Conservation (phyloP, 768 basidiomycete species). For the Hericium alpestre region DNA sequence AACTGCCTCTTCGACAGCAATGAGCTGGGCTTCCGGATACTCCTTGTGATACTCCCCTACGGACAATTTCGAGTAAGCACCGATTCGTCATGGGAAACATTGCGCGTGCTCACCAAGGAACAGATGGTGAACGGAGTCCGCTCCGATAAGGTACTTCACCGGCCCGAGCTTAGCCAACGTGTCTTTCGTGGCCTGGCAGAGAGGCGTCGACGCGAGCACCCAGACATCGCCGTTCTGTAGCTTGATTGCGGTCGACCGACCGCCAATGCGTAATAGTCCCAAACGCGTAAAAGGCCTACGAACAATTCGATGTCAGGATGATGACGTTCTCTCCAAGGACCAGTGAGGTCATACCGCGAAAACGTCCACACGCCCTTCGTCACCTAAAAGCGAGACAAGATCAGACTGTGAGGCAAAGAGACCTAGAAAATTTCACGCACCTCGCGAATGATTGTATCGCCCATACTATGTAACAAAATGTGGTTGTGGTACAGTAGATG, state of each 20-base stretch:
- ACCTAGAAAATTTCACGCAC: conserved; percentile 12
- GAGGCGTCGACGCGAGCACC: conserved; percentile 72
- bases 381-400: conserved; percentile 13
- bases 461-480: neutral
- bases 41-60: conserved; percentile 52
- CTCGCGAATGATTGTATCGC: conserved; percentile 33
- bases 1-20: conserved; percentile 51
- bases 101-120: conserved; percentile 35
- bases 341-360: conserved; percentile 35
- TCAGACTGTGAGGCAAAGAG: neutral
- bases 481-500: too few species aligned
- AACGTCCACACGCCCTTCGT: conserved; percentile 52
- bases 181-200: conserved; percentile 52
- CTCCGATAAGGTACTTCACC: conserved; percentile 57
- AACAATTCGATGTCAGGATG: too few species aligned
- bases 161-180: conserved; percentile 55
- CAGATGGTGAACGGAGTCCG: conserved; percentile 49
- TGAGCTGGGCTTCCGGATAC: conserved; percentile 62
- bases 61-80: neutral
- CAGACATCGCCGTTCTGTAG: conserved; percentile 62
- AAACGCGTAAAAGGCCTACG: conserved; percentile 57
- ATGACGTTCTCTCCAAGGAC: neutral
- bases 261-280: conserved; percentile 65
- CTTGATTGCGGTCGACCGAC: conserved; percentile 73
- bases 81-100: conserved; percentile 16